Percentiles rank a stretch among this genome's conserved stretches.
Evolutionary conservation across 78 protist species (phyloP).

Genomic region (Salpingoeca rosetta): DNA sequence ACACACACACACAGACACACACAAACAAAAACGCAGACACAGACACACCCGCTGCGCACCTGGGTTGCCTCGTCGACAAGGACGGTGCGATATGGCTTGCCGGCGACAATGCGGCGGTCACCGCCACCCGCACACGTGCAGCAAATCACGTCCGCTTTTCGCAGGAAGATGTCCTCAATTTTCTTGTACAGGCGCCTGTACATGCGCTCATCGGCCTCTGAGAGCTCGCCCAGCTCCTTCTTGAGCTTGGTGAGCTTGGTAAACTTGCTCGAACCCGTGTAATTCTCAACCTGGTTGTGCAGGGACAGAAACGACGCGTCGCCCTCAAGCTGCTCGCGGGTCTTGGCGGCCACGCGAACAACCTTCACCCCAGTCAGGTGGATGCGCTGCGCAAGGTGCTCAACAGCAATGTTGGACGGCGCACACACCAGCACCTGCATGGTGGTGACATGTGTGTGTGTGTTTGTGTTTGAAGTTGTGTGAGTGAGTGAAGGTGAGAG

Average conservation of each 20-base stretch:
- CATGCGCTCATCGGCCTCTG: conserved; percentile 48
- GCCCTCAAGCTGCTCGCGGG: conserved; percentile 84
- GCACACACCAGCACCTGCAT: conserved; percentile 91
- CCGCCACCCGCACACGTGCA: conserved; percentile 97
- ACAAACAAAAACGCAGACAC: conserved; percentile 46
- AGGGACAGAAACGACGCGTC: conserved; percentile 85
- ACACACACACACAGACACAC: neutral
- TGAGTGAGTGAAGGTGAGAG: too few species aligned
- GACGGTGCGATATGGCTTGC: conserved; percentile 74
- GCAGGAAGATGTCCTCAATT: neutral
- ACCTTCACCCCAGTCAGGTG: conserved; percentile 93
- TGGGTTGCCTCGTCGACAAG: conserved; percentile 97
- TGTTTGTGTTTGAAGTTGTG: too few species aligned
- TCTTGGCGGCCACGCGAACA: conserved; percentile 90
- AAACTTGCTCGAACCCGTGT: conserved; percentile 29
- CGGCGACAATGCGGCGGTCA: conserved; percentile 81
- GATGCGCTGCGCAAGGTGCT: conserved; percentile 89
- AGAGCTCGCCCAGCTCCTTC: conserved; percentile 59
- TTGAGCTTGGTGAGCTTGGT: conserved; percentile 72
- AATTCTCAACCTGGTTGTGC: conserved; percentile 73
- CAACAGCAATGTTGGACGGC: conserved; percentile 99
- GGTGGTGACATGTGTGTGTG: too few species aligned
- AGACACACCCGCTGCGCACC: conserved; percentile 98
- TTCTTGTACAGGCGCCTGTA: conserved; percentile 25
- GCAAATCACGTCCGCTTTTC: conserved; percentile 94